phyloP scores from a whole-genome alignment of 768 basidiomycete species.

The Rhizopogon vinicolor region DNA sequence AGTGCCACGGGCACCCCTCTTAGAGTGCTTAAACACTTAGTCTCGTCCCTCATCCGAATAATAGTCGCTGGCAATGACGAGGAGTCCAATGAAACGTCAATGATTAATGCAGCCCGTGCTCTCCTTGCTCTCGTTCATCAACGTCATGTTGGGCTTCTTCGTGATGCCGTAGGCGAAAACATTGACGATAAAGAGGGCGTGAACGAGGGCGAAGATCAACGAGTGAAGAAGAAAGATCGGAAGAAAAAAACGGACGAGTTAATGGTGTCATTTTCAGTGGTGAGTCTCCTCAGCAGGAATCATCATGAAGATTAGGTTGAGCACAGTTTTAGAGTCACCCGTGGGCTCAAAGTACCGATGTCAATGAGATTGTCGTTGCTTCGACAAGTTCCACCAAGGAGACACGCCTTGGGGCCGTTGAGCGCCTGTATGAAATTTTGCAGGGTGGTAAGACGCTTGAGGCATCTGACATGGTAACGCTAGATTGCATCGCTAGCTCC shows the following conservation, averaged over 20 bases:
- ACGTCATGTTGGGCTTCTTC: slow-evolving; percentile 51
- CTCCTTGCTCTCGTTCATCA: slow-evolving; percentile 62
- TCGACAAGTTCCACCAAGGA: slow-evolving; percentile 59
- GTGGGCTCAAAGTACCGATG: slow-evolving; percentile 22
- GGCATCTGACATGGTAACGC: slow-evolving; percentile 37
- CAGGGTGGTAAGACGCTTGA: slow-evolving; percentile 15
- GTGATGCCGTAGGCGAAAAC: slow-evolving; percentile 33
- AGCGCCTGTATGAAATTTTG: slow-evolving; percentile 43
- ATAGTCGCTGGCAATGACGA: slow-evolving; percentile 6
- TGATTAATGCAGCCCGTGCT: slow-evolving; percentile 13
- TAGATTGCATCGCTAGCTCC: background rate
- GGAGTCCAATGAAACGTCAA: background rate
- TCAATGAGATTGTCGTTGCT: slow-evolving; percentile 45
- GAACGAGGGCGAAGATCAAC: slow-evolving; percentile 14
- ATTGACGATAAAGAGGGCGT: slow-evolving; percentile 18
- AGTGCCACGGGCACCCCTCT: slow-evolving; percentile 18
- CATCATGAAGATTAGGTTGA: background rate
- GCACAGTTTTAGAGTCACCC: slow-evolving; percentile 16
- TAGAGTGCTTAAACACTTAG: slow-evolving; percentile 16
- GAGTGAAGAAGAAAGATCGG: slow-evolving; percentile 19
- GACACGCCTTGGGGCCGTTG: slow-evolving; percentile 56
- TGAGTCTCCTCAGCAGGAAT: slow-evolving; percentile 21
- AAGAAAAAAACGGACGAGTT: slow-evolving; percentile 49
- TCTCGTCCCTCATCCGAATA: slow-evolving; percentile 17
- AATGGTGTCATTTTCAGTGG: slow-evolving; percentile 54